A percentile compares a stretch with the other conserved stretches of the same genome.
Evolutionary conservation across 495 filamentous ascomycete genomes (phyloP).

Genomic region (Lasiosphaeris hirsuta): DNA sequence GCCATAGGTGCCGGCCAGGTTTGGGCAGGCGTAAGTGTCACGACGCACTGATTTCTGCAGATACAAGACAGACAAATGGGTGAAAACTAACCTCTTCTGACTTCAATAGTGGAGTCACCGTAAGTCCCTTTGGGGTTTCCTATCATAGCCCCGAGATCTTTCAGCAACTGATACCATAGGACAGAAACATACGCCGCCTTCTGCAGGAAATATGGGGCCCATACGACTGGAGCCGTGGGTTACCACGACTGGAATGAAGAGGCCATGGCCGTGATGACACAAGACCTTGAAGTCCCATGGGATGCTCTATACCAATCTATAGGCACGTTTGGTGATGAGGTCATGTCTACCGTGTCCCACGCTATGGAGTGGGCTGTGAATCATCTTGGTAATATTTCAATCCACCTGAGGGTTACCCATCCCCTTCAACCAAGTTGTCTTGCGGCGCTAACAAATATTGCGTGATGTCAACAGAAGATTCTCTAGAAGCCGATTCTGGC

Average conservation of each 20-base stretch:
- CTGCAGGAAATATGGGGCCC: conserved; percentile 32
- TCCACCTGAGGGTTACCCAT: too few relatives aligned
- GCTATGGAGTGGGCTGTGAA: background rate
- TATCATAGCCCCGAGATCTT: too few relatives aligned
- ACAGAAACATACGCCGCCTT: conserved; percentile 34
- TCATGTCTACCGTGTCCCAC: background rate
- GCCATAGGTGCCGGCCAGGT: conserved; percentile 1
- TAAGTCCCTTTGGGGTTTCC: conserved; percentile 6
- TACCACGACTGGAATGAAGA: conserved; percentile 40
- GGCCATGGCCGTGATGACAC: conserved; percentile 32
- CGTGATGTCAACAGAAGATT: too few relatives aligned
- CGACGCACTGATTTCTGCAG: background rate
- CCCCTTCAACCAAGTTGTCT: too few relatives aligned
- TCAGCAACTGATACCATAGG: conserved; percentile 1
- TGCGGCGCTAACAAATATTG: too few relatives aligned
- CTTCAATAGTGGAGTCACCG: conserved; percentile 19
- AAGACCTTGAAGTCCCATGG: conserved; percentile 28
- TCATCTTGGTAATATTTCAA: too few relatives aligned
- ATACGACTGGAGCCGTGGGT: conserved; percentile 18
- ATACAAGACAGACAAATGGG: background rate
- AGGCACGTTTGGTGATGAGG: background rate
- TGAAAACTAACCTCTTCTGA: background rate
- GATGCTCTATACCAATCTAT: conserved; percentile 11
- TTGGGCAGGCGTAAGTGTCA: conserved; percentile 15
- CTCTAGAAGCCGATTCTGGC: too few relatives aligned